Base-by-base conservation (phyloP, 345 rosid genomes). In the Lepidium africanum region DNA sequence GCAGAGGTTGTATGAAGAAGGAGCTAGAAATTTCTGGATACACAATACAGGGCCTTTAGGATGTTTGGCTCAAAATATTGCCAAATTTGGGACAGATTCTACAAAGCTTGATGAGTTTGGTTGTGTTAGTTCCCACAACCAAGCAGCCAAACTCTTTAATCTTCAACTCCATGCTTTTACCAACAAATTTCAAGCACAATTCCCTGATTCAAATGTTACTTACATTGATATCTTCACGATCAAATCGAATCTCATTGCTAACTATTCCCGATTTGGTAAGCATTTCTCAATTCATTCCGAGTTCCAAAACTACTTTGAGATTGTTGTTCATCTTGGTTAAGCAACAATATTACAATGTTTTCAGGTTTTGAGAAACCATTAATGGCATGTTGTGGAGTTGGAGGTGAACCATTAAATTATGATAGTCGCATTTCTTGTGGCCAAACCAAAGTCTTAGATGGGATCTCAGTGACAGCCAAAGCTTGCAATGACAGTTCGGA, bases 41-140 rank as follows among this genome's bases (percentile, higher is more conserved):
- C 99, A 94, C 76, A 91, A 89, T 76, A 89, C 99, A 2, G 95
- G 93, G 55, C 99, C 97, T 49, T 87, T 94, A 2, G 99, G 99
- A 70, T 94, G 99, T 83, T 78, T 94, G 65, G 17, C 97, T 65
- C 96, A 91, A 75, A 94, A 94, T 65, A 83, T 94, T 38, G 97
- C 84, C 0, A 91, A 83, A 69, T 94, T 94, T 6, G 99, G 97
- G 49, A 81, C 81, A 12, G 93, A 94, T 81, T 76, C 84, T 63
- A 79, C 91, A 23, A 91, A 83, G 72, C 97, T 94, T 50, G 99
- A 91, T 66, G 93, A 86, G 60, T 71, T 70, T 11, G 99, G 99
- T 36, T 94, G 99, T 23, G 85, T 89, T 12, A 81, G 79, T 47
- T 78, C 73, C 10, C 99, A 94, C 61, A 94, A 87, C 75, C 87